These are phyloP conservation scores for Erythrophleum ivorense DNA, from an alignment of 331 rosid genomes.

Conservation along the genomic window DNA sequence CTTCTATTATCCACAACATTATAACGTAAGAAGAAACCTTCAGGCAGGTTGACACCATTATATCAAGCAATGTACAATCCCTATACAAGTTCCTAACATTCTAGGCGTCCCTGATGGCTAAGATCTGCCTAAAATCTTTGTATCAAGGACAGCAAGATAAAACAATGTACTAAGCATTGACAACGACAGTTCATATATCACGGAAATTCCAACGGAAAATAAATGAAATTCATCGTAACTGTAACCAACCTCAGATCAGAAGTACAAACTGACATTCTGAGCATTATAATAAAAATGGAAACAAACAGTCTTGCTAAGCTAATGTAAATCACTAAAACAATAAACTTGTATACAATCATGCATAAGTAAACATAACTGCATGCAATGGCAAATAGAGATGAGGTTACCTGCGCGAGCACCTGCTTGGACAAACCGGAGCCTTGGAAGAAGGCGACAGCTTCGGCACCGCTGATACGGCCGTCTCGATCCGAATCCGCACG, in stretches of 20 bases:
- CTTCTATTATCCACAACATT: not conserved
- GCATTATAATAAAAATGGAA: not conserved
- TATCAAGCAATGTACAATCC: constrained; percentile 1
- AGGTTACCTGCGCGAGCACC: constrained; percentile 88
- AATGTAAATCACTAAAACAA: constrained; percentile 37
- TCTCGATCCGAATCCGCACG: constrained; percentile 98
- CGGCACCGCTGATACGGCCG: constrained; percentile 93
- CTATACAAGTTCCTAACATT: not conserved
- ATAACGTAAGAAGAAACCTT: not conserved
- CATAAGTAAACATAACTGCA: constrained; percentile 6
- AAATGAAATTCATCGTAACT: not conserved
- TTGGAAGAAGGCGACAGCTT: constrained; percentile 94
- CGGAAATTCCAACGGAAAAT: not conserved
- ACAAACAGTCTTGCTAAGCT: constrained; percentile 8
- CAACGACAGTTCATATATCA: constrained; percentile 5
- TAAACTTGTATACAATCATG: constrained; percentile 16
- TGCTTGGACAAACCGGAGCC: constrained; percentile 88
- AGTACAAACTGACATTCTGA: constrained; percentile 8
- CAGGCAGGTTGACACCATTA: not conserved
- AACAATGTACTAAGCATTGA: not conserved
- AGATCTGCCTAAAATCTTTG: constrained; percentile 6
- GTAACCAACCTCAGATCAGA: not conserved
- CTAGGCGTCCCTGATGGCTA: not conserved
- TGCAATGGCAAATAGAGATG: not conserved
- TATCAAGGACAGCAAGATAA: not conserved